Evolutionary conservation across 257 asterid species (phyloP).

Genomic region (Solanum bulbocastanum): DNA sequence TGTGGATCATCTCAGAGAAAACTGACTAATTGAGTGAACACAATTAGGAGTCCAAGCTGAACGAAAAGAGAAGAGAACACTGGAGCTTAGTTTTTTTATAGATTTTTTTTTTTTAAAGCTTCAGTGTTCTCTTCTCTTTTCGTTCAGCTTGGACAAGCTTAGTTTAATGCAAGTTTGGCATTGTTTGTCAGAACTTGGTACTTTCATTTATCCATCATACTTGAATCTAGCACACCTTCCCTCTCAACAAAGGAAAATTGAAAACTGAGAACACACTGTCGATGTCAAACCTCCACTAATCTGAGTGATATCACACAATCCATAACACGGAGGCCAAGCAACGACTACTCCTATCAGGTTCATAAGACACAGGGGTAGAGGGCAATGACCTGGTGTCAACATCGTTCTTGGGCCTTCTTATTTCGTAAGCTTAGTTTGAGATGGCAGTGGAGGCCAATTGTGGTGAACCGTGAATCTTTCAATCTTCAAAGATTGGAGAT

Average conservation of each 20-base stretch:
- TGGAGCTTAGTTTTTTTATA: background rate
- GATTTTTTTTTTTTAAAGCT: background rate
- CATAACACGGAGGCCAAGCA: background rate
- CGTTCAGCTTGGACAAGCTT: background rate
- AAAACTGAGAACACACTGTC: background rate
- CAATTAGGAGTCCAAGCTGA: background rate
- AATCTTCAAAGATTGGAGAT: background rate
- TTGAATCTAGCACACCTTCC: background rate
- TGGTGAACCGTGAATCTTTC: background rate
- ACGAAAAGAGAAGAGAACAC: background rate
- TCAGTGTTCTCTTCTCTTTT: background rate
- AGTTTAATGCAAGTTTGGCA: background rate
- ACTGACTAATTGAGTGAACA: background rate
- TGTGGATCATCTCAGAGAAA: background rate
- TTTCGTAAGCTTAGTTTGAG: background rate
- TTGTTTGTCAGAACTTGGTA: background rate
- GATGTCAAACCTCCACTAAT: background rate
- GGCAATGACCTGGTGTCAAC: background rate
- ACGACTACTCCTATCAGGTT: background rate
- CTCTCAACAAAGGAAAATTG: background rate
- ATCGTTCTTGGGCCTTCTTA: background rate
- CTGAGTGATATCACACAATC: background rate
- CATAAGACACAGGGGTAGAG: background rate
- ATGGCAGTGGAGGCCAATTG: background rate
- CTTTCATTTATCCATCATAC: background rate